These are phyloP conservation scores for Rosa hybrid DNA, from an alignment of 331 rosid species.

Conservation along the genomic window DNA sequence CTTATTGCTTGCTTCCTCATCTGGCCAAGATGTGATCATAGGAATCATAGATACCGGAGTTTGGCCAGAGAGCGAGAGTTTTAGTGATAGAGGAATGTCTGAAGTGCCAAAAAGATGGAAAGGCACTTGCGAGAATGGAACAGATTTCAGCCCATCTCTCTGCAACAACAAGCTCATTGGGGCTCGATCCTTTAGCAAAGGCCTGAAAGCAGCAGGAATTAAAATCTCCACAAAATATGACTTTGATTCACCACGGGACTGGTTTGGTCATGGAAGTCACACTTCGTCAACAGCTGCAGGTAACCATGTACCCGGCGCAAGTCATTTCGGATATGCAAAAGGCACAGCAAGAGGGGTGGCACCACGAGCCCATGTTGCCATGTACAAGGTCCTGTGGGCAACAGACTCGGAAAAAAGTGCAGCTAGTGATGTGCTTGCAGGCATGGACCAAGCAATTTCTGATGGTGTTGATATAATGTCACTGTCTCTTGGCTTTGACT, in stretches of 20 bases:
- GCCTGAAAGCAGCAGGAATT: conserved; percentile 2
- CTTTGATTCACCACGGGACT: conserved; percentile 17
- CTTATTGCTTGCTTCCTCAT: conserved; percentile 1
- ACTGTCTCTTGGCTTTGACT: no score
- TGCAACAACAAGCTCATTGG: conserved; percentile 27
- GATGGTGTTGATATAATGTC: no score
- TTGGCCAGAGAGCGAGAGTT: conserved; percentile 27
- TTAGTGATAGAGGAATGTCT: conserved; percentile 19
- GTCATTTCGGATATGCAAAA: conserved; percentile 16
- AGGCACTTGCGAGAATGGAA: conserved; percentile 18
- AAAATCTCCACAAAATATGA: background rate
- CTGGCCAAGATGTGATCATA: conserved; percentile 11
- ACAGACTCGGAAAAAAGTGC: background rate
- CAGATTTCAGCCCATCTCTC: background rate
- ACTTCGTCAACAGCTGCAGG: conserved; percentile 22
- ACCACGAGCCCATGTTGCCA: conserved; percentile 1
- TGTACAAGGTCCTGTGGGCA: conserved; percentile 23
- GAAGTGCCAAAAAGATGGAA: conserved; percentile 23
- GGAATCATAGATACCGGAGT: conserved; percentile 21
- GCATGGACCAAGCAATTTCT: no score
- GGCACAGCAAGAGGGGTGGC: conserved; percentile 23
- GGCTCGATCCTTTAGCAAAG: conserved; percentile 27
- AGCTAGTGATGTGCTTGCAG: no score
- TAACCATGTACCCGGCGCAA: background rate
- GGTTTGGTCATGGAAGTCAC: conserved; percentile 7